Evolutionary conservation across 306 rosid genomes (phyloP), one percentile per base, ranked within the genome.

Genomic region (Citrullus amarus): DNA sequence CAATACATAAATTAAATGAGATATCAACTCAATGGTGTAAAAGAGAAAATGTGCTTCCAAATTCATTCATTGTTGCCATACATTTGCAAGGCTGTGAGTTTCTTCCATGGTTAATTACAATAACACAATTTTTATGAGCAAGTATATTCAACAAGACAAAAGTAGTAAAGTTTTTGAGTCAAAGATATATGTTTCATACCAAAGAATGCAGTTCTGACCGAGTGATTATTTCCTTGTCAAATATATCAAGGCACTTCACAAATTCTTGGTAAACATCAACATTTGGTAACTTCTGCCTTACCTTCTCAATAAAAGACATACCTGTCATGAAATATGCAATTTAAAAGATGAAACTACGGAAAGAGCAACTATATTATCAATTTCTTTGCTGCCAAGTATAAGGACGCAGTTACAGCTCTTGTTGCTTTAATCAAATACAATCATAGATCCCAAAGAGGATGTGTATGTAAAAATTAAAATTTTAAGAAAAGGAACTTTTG

Each of bases 231-330:
- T 97, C 97, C 71, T 81, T 90, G 93, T 89, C 85, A 87, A 87
- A 96, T 75, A 96, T 96, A 75, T 89, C 82, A 82, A 96, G 93
- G 85, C 90, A 92, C 88, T 91, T 96, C 90, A 91, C 88, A 86
- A 96, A 91, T 36, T 91, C 79, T 80, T 88, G 93, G 86, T 88
- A 96, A 82, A 90, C 99, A 86, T 92, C 97, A 58, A 83, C 79
- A 75, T 93, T 91, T 85, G 88, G 83, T 85, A 96, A 85, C 88
- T 88, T 90, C 85, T 91, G 96, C 87, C 90, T 96, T 75, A 92
- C 96, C 85, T 90, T 96, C 84, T 91, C 99, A 74, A 88, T 90
- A 84, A 96, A 96, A 82, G 88, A 81, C 89, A 90, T 89, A 82
- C 81, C 99, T 96, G 96, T 44, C 34, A 87, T 79, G 70, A 83